These are phyloP conservation scores for Heliosperma pusillum DNA, from an alignment of 148 eudicot genomes.

Conservation along the genomic window DNA sequence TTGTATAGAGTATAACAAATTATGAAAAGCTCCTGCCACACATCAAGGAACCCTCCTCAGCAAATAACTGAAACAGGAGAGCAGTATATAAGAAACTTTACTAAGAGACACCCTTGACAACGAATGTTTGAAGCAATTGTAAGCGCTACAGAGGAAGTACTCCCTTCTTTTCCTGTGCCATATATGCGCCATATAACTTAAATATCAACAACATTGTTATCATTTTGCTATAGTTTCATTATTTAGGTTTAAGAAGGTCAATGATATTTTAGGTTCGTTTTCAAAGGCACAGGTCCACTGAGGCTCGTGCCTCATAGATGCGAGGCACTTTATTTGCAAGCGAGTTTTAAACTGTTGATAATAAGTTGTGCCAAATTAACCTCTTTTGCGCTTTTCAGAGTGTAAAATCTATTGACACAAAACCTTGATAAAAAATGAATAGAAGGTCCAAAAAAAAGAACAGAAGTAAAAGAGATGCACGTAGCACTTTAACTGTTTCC, in stretches of 20 bases:
- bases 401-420: not conserved
- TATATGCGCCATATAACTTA: not conserved
- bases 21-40: not conserved
- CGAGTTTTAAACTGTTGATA: not conserved
- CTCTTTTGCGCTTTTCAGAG: not conserved
- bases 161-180: not conserved
- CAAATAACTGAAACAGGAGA: not conserved
- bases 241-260: not conserved
- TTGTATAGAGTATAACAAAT: not conserved
- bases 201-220: not conserved
- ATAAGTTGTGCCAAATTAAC: not conserved
- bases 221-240: not conserved
- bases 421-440: not conserved
- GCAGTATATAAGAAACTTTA: too few species aligned
- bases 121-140: not conserved
- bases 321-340: not conserved
- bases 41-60: not conserved
- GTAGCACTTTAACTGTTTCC: not conserved
- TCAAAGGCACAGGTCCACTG: not conserved
- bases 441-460: not conserved
- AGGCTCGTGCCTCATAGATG: not conserved
- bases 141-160: not conserved
- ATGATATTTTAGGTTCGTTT: not conserved
- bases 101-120: not conserved
- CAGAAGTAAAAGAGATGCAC: not conserved